These are phyloP conservation scores for Xylariaceae sp. DNA, from an alignment of 2,329 filamentous ascomycete genomes.

Conservation along the genomic window DNA sequence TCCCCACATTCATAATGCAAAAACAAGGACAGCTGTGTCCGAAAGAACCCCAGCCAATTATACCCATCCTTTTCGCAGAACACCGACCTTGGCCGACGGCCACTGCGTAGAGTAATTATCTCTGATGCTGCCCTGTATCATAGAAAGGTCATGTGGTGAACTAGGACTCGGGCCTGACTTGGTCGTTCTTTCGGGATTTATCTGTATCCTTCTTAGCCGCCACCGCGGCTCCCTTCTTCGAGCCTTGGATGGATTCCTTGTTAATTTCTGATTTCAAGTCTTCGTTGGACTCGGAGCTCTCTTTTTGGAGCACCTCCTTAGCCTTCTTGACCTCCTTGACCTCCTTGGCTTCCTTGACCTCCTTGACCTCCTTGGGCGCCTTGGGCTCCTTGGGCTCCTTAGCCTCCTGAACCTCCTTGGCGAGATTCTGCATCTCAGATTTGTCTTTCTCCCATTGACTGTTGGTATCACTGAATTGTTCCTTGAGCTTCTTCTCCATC, in stretches of 20 bases:
- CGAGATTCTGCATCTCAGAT: constrained; percentile 71
- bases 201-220: constrained; percentile 22
- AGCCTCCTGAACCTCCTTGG: constrained; percentile 54
- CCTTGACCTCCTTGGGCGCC: constrained; percentile 45
- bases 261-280: constrained; percentile 10
- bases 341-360: background rate
- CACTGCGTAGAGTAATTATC: background rate
- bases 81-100: constrained; percentile 1
- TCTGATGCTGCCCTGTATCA: background rate
- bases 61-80: background rate
- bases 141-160: background rate
- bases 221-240: constrained; percentile 17
- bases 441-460: constrained; percentile 92
- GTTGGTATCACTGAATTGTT: constrained; percentile 75
- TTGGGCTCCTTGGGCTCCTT: constrained; percentile 54
- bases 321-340: background rate
- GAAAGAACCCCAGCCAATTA: background rate
- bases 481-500: constrained; percentile 75
- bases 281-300: constrained; percentile 16
- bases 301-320: constrained; percentile 12
- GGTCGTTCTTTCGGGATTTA: constrained; percentile 24
- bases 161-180: constrained; percentile 29
- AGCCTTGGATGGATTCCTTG: constrained; percentile 15
- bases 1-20: constrained; percentile 12
- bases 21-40: constrained; percentile 1